phyloP scores from a whole-genome alignment of 2,329 filamentous ascomycete genomes.

The Phialocephala sp. region DNA sequence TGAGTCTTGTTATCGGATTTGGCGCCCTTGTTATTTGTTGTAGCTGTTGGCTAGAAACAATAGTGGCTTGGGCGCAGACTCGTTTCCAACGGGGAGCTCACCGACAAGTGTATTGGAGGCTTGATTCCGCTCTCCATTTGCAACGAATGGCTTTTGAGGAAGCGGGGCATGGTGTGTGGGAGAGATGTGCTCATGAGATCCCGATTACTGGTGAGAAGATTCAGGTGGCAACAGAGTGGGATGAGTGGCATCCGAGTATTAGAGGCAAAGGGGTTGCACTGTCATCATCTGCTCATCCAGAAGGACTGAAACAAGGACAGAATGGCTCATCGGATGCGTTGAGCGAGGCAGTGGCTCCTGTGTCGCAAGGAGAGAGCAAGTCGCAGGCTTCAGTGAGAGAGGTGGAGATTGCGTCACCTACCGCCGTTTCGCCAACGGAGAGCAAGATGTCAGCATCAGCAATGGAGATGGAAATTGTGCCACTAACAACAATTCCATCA shows the following conservation, averaged over 20 bases:
- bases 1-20: slow-evolving; percentile 8
- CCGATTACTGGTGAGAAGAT: slow-evolving; percentile 14
- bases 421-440: neutral
- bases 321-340: neutral
- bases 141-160: slow-evolving; percentile 16
- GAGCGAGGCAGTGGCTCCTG: neutral
- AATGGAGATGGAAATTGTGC: neutral
- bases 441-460: neutral
- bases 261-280: neutral
- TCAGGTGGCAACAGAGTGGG: slow-evolving; percentile 5
- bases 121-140: slow-evolving; percentile 10
- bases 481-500: no score
- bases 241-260: slow-evolving; percentile 16
- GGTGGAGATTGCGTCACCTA: neutral
- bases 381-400: neutral
- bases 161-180: slow-evolving; percentile 9
- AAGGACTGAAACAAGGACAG: neutral
- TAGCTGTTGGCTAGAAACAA: slow-evolving; percentile 6
- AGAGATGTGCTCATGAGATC: slow-evolving; percentile 9
- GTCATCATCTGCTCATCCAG: neutral
- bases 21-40: slow-evolving; percentile 2
- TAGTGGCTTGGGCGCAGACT: slow-evolving; percentile 6
- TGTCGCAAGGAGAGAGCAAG: neutral
- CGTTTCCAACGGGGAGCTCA: neutral
- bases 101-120: slow-evolving; percentile 12